Evolutionary conservation across 148 eudicot genomes (phyloP).

Genomic region (Oxyria digyna): DNA sequence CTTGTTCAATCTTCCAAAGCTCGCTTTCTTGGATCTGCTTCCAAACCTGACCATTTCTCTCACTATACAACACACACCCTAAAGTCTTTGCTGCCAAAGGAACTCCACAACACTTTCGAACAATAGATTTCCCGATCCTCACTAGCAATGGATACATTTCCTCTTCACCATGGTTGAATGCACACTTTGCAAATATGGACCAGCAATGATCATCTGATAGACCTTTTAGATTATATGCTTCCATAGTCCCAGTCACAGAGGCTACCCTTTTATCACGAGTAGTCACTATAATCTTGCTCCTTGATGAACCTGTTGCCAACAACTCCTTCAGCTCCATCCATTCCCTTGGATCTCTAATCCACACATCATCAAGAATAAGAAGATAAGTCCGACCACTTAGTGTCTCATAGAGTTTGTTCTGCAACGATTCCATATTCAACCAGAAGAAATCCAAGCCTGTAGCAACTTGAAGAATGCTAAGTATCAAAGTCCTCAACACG

Average conservation of each 20-base stretch:
- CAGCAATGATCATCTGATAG: constrained; percentile 7
- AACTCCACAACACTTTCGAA: constrained; percentile 11
- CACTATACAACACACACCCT: constrained; percentile 13
- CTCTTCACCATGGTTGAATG: not conserved
- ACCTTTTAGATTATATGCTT: not conserved
- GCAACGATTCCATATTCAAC: not conserved
- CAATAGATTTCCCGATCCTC: constrained; percentile 12
- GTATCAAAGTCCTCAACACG: not conserved
- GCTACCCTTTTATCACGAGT: constrained; percentile 16
- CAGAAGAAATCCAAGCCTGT: not conserved
- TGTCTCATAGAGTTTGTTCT: not conserved
- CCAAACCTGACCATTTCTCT: constrained; percentile 11
- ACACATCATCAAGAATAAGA: not conserved
- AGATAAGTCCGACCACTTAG: not conserved
- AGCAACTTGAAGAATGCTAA: not conserved
- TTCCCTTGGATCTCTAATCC: not conserved
- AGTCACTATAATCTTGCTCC: constrained; percentile 17
- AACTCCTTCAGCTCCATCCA: not conserved
- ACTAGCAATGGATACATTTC: not conserved
- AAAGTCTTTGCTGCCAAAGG: constrained; percentile 21
- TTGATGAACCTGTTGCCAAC: not conserved
- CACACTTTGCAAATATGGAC: constrained; percentile 12
- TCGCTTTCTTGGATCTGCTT: not conserved
- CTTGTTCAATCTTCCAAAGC: not conserved
- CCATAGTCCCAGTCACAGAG: not conserved